Base-by-base conservation (phyloP, 495 filamentous ascomycete species). In the Daldinia grandis region DNA sequence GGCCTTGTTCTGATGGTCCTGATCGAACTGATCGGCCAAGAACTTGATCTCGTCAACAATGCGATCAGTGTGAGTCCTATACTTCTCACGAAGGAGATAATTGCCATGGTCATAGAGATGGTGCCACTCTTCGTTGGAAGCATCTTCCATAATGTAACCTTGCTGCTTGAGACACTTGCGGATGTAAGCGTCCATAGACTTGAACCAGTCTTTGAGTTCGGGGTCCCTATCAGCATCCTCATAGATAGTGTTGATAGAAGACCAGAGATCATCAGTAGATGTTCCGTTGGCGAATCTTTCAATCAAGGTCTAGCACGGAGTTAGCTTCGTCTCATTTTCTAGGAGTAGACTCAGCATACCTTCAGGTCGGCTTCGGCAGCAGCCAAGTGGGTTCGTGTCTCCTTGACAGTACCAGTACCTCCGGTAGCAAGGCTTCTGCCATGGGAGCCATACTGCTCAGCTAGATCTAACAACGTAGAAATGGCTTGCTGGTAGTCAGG, bases 231-330 rank as follows among this genome's bases (percentile, higher is more conserved):
- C 94, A 6, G 95, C 92, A 82, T 98, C 94, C n/a, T 84, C 80
- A 80, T 98, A 99, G 68, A 99, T 89, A 60, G 84, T 86, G 74
- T 96, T 91, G 77, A 99, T 89, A 1, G 95, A 88, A 49, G 91
- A 91, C 78, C 96, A 91, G 37, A 98, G 79, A 77, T 96, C 93
- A 67, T 96, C 91, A 40, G 87, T 84, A 1, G 93, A 97, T 7
- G 95, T 99, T 77, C 88, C 90, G 80, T 98, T 98, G 76, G 95
- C 95, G 71, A 98, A 98, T 51, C 95, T 90, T 83, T 99, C 96
- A 66, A 98, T 88, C 19, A 99, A 85, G 14, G 87, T 91, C 92
- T 94, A 77, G 9, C 79, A 72, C n/a, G 61, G 58, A 40, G 80
- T 92, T 79, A 90, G 85, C 78, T 80, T 78, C 55, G 63, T 79